Percentiles rank a stretch among this genome's conserved stretches.
Evolutionary conservation across 225 moss, liverwort and hornwort species (phyloP).

Genomic region (Physcomitrellopsis africana): DNA sequence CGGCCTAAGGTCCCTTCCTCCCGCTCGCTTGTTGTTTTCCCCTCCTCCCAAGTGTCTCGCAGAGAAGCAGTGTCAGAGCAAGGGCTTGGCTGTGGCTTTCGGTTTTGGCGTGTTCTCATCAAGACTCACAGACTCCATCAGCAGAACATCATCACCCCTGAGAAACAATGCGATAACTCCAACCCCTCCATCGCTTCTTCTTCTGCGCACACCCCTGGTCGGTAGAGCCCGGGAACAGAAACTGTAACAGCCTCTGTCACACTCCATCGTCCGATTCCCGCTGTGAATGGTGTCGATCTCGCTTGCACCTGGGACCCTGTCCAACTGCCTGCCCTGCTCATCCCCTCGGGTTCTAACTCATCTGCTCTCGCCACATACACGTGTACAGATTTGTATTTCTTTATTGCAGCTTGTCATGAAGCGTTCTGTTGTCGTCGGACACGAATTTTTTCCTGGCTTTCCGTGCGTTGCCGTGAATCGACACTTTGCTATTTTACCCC

Average conservation of each 20-base stretch:
- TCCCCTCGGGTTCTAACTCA: not conserved
- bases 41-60: constrained; percentile 17
- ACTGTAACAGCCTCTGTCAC: constrained; percentile 28
- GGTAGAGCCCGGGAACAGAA: constrained; percentile 31
- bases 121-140: constrained; percentile 4
- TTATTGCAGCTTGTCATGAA: no score
- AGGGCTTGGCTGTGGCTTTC: not conserved
- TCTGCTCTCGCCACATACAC: no score
- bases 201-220: constrained; percentile 21
- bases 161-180: not conserved
- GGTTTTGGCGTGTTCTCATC: not conserved
- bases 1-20: not conserved
- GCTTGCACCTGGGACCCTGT: constrained; percentile 17
- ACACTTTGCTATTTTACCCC: no score
- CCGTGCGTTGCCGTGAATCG: no score
- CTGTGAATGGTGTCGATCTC: constrained; percentile 26
- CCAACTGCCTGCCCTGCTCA: constrained; percentile 30
- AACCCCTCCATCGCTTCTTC: not conserved
- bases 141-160: constrained; percentile 8
- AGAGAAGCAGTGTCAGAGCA: not conserved
- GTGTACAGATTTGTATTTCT: no score
- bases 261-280: constrained; percentile 5
- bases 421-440: no score
- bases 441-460: no score
- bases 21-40: not conserved